Percentiles rank a stretch among this genome's conserved stretches.
Evolutionary conservation across 139 green algal species (phyloP).

Genomic region (Axilococcus clingmanii): DNA sequence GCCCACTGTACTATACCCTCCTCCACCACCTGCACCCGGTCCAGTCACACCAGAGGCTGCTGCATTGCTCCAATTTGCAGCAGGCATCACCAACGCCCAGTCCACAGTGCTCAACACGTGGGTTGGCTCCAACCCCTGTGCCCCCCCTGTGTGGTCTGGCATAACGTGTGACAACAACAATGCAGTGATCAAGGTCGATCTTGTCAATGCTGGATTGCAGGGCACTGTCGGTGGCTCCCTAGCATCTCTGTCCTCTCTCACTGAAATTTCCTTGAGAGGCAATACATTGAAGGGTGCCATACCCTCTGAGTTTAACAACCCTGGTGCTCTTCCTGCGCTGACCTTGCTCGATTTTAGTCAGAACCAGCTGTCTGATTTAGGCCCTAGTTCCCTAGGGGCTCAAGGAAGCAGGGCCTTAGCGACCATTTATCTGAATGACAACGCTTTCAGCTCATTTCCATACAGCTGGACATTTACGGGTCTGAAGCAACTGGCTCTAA

Average conservation of each 20-base stretch:
- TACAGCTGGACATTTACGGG: conserved; percentile 3
- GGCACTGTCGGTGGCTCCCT: conserved; percentile 9
- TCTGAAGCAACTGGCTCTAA: background rate
- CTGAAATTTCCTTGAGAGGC: conserved; percentile 12
- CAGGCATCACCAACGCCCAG: background rate
- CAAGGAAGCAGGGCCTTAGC: background rate
- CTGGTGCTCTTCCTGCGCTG: background rate
- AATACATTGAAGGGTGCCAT: conserved; percentile 25
- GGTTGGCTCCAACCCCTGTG: conserved; percentile 12
- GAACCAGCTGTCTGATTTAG: background rate
- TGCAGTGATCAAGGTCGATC: conserved; percentile 7
- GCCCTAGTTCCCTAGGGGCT: background rate
- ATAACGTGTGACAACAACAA: conserved; percentile 8
- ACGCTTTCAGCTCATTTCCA: conserved; percentile 1
- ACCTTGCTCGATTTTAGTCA: conserved; percentile 1
- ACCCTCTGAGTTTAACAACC: too few relatives aligned
- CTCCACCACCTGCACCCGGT: background rate
- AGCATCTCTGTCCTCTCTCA: conserved; percentile 4
- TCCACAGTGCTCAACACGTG: conserved; percentile 22
- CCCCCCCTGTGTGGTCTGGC: conserved; percentile 8
- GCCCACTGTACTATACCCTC: background rate
- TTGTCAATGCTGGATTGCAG: conserved; percentile 1
- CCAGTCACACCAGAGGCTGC: background rate
- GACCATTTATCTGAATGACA: background rate
- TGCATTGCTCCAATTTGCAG: conserved; percentile 13